A percentile compares a stretch with the other conserved stretches of the same genome.
Conservation (phyloP, 2,329 filamentous ascomycete genomes). For the Cladosporium austrohemisphaericum region DNA sequence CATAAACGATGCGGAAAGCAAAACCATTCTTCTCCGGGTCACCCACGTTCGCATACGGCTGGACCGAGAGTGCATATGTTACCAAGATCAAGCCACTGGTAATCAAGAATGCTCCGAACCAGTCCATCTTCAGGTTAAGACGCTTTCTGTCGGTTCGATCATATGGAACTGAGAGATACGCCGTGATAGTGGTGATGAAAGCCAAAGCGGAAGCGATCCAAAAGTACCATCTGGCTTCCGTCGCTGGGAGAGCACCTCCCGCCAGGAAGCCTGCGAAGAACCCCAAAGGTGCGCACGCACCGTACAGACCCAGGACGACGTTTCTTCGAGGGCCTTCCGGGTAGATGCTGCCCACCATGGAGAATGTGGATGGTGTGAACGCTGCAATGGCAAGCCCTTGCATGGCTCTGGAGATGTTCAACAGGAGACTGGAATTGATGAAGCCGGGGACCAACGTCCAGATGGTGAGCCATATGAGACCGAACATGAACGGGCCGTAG, state of each 20-base stretch:
- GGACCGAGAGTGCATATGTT: conserved; percentile 33
- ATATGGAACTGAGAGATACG: conserved; percentile 32
- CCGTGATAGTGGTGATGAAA: conserved; percentile 27
- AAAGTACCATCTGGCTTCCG: conserved; percentile 33
- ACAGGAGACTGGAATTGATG: conserved; percentile 21
- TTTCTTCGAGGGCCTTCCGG: conserved; percentile 32
- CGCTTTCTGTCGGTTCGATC: conserved; percentile 30
- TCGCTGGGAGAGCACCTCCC: conserved; percentile 28
- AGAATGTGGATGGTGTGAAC: conserved; percentile 33
- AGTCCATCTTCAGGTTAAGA: conserved; percentile 36
- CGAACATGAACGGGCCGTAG: conserved; percentile 35
- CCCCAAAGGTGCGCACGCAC: conserved; percentile 35
- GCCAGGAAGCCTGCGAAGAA: conserved; percentile 36
- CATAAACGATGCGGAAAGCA: conserved; percentile 27
- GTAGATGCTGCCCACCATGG: conserved; percentile 34
- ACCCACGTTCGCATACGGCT: conserved; percentile 25
- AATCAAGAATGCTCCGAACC: conserved; percentile 33
- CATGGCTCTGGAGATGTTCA: conserved; percentile 35
- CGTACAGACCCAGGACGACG: conserved; percentile 33
- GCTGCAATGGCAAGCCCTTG: conserved; percentile 37
- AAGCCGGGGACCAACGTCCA: conserved; percentile 36
- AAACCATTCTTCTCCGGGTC: conserved; percentile 23
- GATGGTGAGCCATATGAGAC: conserved; percentile 32
- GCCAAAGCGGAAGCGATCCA: conserved; percentile 31
- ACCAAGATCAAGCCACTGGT: conserved; percentile 34